A percentile compares a stretch with the other conserved stretches of the same genome.
These are phyloP conservation scores for Sclerotinia borealis DNA, from an alignment of 2,329 filamentous ascomycete genomes.

Conservation along the genomic window DNA sequence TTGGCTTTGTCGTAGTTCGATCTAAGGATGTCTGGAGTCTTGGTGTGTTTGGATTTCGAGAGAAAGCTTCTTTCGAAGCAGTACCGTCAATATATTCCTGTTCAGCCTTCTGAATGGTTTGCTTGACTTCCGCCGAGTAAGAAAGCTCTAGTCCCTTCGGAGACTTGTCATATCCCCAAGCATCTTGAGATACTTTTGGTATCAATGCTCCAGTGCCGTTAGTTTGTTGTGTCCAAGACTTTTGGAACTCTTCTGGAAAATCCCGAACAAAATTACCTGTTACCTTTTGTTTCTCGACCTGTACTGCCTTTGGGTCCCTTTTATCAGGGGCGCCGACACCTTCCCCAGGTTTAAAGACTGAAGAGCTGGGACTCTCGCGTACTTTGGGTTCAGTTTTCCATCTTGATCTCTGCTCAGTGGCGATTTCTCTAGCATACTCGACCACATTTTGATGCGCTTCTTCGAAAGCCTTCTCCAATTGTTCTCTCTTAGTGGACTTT, in stretches of 20 bases:
- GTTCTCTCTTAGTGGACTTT: conserved; percentile 24
- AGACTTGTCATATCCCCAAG: conserved; percentile 10
- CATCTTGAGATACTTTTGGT: conserved; percentile 13
- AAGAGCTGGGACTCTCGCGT: background rate
- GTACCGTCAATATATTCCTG: conserved; percentile 24
- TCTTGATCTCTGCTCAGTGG: background rate
- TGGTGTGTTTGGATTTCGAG: conserved; percentile 21
- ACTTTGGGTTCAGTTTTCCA: background rate
- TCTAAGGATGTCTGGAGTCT: conserved; percentile 31
- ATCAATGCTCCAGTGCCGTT: conserved; percentile 16
- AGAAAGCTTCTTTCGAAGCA: conserved; percentile 17
- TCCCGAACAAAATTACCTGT: conserved; percentile 46
- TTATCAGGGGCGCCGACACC: background rate
- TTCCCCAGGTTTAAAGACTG: background rate
- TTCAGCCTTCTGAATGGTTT: conserved; percentile 23
- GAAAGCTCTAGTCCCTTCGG: conserved; percentile 10
- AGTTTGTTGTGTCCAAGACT: conserved; percentile 36
- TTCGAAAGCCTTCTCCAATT: conserved; percentile 27
- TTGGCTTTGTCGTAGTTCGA: conserved; percentile 12
- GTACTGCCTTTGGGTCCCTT: background rate
- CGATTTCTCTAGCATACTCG: conserved; percentile 10
- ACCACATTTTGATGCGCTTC: conserved; percentile 4
- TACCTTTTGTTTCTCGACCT: conserved; percentile 23
- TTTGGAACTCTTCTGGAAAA: conserved; percentile 47
- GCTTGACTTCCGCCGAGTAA: conserved; percentile 16